Evolutionary conservation across 768 basidiomycete species (phyloP).

Genomic region (Astraeus odoratus): DNA sequence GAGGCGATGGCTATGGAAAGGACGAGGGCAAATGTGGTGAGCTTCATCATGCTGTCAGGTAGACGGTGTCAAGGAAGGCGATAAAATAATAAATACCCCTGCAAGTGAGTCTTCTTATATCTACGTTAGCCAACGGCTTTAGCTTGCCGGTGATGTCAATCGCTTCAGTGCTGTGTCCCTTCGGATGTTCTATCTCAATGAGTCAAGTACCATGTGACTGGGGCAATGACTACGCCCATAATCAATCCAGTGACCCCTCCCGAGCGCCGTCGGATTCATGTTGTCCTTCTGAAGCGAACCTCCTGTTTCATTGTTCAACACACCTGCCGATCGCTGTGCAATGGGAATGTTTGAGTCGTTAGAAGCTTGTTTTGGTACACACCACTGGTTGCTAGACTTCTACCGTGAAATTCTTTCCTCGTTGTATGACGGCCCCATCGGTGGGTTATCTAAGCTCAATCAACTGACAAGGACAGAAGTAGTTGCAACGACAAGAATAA

Average conservation of each 20-base stretch:
- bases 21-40: slow-evolving; percentile 3
- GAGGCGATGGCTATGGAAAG: slow-evolving; percentile 4
- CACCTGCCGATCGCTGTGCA: too few relatives aligned
- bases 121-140: background rate
- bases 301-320: too few relatives aligned
- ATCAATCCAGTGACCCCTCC: too few relatives aligned
- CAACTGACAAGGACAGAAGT: slow-evolving; percentile 1
- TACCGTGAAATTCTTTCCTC: slow-evolving; percentile 3
- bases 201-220: too few relatives aligned
- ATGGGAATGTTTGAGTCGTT: too few relatives aligned
- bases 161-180: too few relatives aligned
- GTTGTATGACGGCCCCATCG: slow-evolving; percentile 2
- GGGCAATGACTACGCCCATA: too few relatives aligned
- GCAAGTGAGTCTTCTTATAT: slow-evolving; percentile 3
- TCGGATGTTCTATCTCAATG: too few relatives aligned
- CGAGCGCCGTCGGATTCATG: too few relatives aligned
- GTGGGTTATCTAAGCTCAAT: slow-evolving; percentile 8
- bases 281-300: too few relatives aligned
- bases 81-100: background rate
- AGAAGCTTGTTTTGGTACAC: background rate
- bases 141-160: too few relatives aligned
- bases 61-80: background rate
- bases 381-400: slow-evolving; percentile 7
- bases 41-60: slow-evolving; percentile 10
- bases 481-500: background rate